Percentiles rank a stretch among this genome's conserved stretches.
phyloP scores from a whole-genome alignment of 148 eudicot genomes.

The Vaccinium corymbosum region DNA sequence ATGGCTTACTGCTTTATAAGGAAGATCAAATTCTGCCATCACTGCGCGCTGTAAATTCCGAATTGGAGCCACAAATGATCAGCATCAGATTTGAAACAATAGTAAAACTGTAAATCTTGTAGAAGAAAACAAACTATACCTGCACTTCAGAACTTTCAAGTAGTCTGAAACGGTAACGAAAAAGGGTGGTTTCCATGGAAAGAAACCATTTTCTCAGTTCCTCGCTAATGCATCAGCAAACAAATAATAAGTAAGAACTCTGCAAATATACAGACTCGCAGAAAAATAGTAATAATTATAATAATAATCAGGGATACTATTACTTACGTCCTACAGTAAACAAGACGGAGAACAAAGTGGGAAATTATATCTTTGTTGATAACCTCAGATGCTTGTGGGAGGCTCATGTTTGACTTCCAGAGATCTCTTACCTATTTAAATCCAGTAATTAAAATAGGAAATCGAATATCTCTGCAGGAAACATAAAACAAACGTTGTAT shows the following conservation, averaged over 20 bases:
- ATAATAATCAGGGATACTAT: neutral
- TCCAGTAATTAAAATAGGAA: neutral
- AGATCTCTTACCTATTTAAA: slow-evolving; percentile 48
- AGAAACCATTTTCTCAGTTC: slow-evolving; percentile 90
- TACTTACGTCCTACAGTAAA: slow-evolving; percentile 78
- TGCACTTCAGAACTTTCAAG: slow-evolving; percentile 47
- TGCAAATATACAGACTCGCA: neutral
- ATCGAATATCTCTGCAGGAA: neutral
- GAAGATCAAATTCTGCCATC: slow-evolving; percentile 64
- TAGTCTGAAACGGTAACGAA: slow-evolving; percentile 65
- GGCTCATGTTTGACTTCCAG: slow-evolving; percentile 69
- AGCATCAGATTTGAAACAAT: neutral
- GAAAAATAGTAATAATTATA: neutral
- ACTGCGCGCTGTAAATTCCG: slow-evolving; percentile 47
- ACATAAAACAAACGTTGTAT: neutral
- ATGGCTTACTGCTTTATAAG: slow-evolving; percentile 60
- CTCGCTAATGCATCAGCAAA: slow-evolving; percentile 44
- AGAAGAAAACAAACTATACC: slow-evolving; percentile 31
- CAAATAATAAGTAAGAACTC: neutral
- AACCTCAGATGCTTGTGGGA: slow-evolving; percentile 56
- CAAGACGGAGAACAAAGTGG: slow-evolving; percentile 90
- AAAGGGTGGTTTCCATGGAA: slow-evolving; percentile 80
- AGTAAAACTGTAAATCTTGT: neutral
- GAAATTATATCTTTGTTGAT: slow-evolving; percentile 82
- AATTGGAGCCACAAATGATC: slow-evolving; percentile 8